Conservation (phyloP, 2,329 filamentous ascomycete species). For the Myriosclerotinia duriaeana region DNA sequence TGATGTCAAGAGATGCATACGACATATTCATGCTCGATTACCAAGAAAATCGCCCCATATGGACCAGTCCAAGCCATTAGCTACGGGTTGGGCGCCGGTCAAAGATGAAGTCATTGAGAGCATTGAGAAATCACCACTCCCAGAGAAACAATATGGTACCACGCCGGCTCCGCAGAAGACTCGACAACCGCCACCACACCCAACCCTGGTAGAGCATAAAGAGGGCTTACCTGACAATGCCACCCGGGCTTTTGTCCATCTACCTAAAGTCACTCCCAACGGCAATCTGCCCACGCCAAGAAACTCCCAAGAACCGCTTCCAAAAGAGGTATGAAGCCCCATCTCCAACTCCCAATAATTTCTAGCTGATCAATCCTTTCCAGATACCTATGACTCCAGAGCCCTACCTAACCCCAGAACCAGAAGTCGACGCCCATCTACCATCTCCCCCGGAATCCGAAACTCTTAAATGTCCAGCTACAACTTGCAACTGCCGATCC, state of each 20-base stretch:
- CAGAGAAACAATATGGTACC: neutral
- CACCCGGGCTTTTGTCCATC: neutral
- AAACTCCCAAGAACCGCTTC: neutral
- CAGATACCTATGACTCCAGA: conserved; percentile 8
- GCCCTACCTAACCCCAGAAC: neutral
- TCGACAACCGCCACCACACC: neutral
- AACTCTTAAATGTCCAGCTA: neutral
- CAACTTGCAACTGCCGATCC: conserved; percentile 12
- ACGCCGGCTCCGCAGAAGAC: neutral
- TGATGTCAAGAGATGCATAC: conserved; percentile 6
- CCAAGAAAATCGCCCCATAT: neutral
- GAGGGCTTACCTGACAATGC: neutral
- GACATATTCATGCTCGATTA: conserved; percentile 12
- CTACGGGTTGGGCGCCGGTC: neutral
- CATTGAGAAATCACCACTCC: conserved; percentile 7
- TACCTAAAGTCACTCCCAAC: neutral
- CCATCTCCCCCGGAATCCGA: neutral
- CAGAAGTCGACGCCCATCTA: neutral
- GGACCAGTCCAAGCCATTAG: neutral
- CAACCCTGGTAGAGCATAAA: neutral
- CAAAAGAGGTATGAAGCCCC: neutral
- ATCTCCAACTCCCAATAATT: no score
- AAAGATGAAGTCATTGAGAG: conserved; percentile 4
- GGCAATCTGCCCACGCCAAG: conserved; percentile 1
- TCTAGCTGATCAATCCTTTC: neutral